Percentiles rank a stretch among this genome's conserved stretches.
These are phyloP conservation scores for Microcyclospora pomicola DNA, from an alignment of 2,329 filamentous ascomycete genomes.

Conservation along the genomic window DNA sequence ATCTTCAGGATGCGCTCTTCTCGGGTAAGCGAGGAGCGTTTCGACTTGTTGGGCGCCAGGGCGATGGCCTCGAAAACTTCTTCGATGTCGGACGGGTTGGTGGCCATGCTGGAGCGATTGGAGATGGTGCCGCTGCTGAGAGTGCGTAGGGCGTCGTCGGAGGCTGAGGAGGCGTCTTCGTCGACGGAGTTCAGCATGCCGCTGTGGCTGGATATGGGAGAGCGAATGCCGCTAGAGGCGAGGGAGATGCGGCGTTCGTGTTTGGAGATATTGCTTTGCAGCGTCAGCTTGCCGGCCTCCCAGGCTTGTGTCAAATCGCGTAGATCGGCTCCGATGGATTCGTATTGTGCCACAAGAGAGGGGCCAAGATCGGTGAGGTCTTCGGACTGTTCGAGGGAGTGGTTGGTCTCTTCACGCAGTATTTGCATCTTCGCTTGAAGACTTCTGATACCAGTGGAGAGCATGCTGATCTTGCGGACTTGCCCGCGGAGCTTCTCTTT, in stretches of 20 bases:
- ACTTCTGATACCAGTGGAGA: constrained; percentile 80
- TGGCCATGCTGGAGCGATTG: constrained; percentile 35
- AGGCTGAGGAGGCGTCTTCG: constrained; percentile 38
- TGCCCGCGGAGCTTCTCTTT: constrained; percentile 76
- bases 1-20: constrained; percentile 82
- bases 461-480: constrained; percentile 70
- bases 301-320: constrained; percentile 41
- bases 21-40: constrained; percentile 57
- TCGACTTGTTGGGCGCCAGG: constrained; percentile 38
- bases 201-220: constrained; percentile 43
- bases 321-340: constrained; percentile 82
- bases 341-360: constrained; percentile 76
- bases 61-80: constrained; percentile 90
- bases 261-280: constrained; percentile 68
- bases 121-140: constrained; percentile 50
- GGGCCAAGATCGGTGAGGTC: constrained; percentile 52
- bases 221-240: constrained; percentile 34
- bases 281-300: constrained; percentile 57
- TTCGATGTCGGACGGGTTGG: constrained; percentile 35
- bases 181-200: constrained; percentile 42
- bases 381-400: constrained; percentile 56
- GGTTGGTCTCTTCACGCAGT: constrained; percentile 76
- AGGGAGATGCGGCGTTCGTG: constrained; percentile 48
- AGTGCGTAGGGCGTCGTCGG: constrained; percentile 59
- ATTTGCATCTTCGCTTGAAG: constrained; percentile 92